Evolutionary conservation across 2,329 filamentous ascomycete species (phyloP).

Genomic region (Beauveria australis): DNA sequence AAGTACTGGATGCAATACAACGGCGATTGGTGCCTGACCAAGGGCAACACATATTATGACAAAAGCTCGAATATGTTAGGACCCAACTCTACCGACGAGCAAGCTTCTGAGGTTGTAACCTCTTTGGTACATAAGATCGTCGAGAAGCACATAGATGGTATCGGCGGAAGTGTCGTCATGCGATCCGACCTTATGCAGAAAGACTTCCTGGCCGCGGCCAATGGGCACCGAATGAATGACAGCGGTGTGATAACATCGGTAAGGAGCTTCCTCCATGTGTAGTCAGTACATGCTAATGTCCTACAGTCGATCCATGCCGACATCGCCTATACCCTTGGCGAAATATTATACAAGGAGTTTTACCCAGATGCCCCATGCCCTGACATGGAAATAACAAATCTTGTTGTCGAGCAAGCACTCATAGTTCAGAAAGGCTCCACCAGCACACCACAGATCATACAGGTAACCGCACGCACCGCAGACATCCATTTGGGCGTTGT

Average conservation of each 20-base stretch:
- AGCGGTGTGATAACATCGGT: slow-evolving; percentile 36
- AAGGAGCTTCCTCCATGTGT: slow-evolving; percentile 17
- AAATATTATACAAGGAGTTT: slow-evolving; percentile 56
- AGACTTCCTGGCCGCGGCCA: not conserved
- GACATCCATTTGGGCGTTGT: slow-evolving; percentile 38
- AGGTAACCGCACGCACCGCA: slow-evolving; percentile 22
- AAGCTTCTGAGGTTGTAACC: slow-evolving; percentile 30
- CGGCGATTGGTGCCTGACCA: slow-evolving; percentile 56
- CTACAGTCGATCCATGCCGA: slow-evolving; percentile 39
- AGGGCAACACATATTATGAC: slow-evolving; percentile 29
- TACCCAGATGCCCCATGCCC: slow-evolving; percentile 47
- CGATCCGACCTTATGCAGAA: slow-evolving; percentile 1
- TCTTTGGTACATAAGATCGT: slow-evolving; percentile 10
- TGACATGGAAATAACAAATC: slow-evolving; percentile 55
- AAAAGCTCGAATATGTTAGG: not conserved
- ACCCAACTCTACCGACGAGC: slow-evolving; percentile 26
- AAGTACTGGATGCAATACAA: slow-evolving; percentile 56
- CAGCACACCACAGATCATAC: slow-evolving; percentile 23
- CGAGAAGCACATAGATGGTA: not conserved
- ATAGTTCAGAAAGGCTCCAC: slow-evolving; percentile 19
- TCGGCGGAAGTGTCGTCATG: slow-evolving; percentile 4
- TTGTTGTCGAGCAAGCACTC: slow-evolving; percentile 55
- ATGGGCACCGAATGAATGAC: not conserved
- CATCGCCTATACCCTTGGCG: slow-evolving; percentile 53
- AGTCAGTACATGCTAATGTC: not conserved